These are phyloP conservation scores for Hepatocystis sp. DNA, from an alignment of 169 alveolate genomes.

Conservation along the genomic window DNA sequence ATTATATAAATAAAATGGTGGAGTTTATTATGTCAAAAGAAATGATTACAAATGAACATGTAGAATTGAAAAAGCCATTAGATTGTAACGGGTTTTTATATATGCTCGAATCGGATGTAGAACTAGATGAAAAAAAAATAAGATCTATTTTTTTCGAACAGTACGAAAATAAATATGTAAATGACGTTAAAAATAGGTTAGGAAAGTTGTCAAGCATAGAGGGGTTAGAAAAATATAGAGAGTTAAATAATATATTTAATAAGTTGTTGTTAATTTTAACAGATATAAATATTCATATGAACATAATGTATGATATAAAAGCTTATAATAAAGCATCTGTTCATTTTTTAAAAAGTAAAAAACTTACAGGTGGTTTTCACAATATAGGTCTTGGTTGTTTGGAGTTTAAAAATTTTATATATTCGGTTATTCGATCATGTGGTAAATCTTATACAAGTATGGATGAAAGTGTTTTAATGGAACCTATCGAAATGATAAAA, in stretches of 20 bases:
- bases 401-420: conserved; percentile 67
- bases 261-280: conserved; percentile 27
- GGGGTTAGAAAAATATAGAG: conserved; percentile 15
- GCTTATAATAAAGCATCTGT: conserved; percentile 54
- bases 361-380: conserved; percentile 44
- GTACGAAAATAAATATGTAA: too few relatives aligned
- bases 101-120: neutral
- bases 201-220: neutral
- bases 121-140: too few relatives aligned
- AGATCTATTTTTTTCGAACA: too few relatives aligned
- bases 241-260: conserved; percentile 19
- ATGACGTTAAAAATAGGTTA: conserved; percentile 7
- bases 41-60: conserved; percentile 8
- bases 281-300: conserved; percentile 47
- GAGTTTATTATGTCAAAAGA: conserved; percentile 39
- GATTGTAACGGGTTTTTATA: conserved; percentile 3
- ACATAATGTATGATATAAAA: conserved; percentile 70
- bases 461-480: neutral
- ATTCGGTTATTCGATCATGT: conserved; percentile 13
- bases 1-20: conserved; percentile 13
- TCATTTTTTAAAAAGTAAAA: conserved; percentile 38
- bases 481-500: too few relatives aligned
- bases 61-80: conserved; percentile 41
- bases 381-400: conserved; percentile 60
- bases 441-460: neutral